Percentiles rank a stretch among this genome's conserved stretches.
phyloP scores from a whole-genome alignment of 2,329 filamentous ascomycete genomes.

The Neurospora sp. region DNA sequence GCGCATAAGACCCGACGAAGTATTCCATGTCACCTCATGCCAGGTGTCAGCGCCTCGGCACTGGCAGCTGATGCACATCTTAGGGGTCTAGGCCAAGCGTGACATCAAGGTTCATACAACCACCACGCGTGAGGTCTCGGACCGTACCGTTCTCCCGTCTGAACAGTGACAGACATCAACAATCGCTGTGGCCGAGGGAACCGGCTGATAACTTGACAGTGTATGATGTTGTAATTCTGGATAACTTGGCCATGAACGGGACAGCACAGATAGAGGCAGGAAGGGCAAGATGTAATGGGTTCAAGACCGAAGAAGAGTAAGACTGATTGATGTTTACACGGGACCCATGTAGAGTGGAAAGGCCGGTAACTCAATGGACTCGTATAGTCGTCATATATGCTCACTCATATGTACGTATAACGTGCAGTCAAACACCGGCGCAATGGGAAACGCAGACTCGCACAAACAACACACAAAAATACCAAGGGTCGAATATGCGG shows the following conservation, averaged over 20 bases:
- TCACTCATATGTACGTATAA: not conserved
- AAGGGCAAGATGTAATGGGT: not conserved
- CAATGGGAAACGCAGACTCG: not conserved
- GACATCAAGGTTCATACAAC: not conserved
- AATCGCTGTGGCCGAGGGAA: not conserved
- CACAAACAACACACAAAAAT: not conserved
- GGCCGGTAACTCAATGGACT: not conserved
- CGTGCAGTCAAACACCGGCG: not conserved
- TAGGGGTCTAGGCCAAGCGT: not conserved
- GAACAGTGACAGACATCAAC: not conserved
- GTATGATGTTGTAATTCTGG: no score
- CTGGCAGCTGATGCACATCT: not conserved
- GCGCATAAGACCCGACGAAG: not conserved
- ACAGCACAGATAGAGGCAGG: not conserved
- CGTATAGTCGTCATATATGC: not conserved
- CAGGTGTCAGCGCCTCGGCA: not conserved
- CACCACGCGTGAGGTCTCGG: not conserved
- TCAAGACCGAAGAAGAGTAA: not conserved
- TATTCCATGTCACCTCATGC: not conserved
- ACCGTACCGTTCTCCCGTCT: not conserved
- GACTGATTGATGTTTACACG: not conserved
- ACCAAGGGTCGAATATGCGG: not conserved
- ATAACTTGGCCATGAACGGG: no score
- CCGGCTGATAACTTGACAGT: not conserved
- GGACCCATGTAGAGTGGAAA: not conserved